Base-by-base conservation (phyloP, 805 yeast species). In the Ogataea kodamae region DNA sequence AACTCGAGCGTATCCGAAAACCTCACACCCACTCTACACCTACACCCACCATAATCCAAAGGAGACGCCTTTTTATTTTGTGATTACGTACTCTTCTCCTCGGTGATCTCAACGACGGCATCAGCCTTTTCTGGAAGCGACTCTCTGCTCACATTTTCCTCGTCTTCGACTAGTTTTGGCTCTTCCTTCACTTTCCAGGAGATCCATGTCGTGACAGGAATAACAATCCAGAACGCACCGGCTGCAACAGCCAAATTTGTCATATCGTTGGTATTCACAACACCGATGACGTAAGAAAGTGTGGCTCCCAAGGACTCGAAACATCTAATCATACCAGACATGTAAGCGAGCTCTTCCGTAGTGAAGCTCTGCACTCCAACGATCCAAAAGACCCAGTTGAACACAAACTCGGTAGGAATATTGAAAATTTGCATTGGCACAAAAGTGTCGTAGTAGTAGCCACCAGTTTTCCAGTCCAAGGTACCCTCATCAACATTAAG, bases 361-460 rank as follows among this genome's bases (percentile, higher is more conserved):
- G 35, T 14, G 28, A 45, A 52, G 10, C 45, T 46, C 22, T 40
- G 49, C 8, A 42, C 40, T 11, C 57, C 50, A 22, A 48, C 39
- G 3, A 45, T 43, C 59, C 59, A 54, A 30, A 43, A 50, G 15
- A 48, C 30, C 55, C 55, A 52, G 22, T 50, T 48, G 40, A 49
- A 50, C 3, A 42, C 32, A 7, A 45, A 34, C 36, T 54, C 57
- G 24, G 36, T 39, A 3, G 46, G 42, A 15, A 50, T 40, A 15
- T 46, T 51, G 36, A 49, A 52, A 7, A 52, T 22, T 25, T 45
- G 49, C 17, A 48, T 39, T 5, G 57, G 57, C 16, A 52, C 37
- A 30, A 33, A 52, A 3, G 49, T 16, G 20, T 30, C 46, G 14
- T 31, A 28, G 25, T 41, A 54, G 13, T 39, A 25, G 6, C 41